Evolutionary conservation across 2,329 filamentous ascomycete genomes (phyloP).

Genomic region (Monosporascus cannonballus): DNA sequence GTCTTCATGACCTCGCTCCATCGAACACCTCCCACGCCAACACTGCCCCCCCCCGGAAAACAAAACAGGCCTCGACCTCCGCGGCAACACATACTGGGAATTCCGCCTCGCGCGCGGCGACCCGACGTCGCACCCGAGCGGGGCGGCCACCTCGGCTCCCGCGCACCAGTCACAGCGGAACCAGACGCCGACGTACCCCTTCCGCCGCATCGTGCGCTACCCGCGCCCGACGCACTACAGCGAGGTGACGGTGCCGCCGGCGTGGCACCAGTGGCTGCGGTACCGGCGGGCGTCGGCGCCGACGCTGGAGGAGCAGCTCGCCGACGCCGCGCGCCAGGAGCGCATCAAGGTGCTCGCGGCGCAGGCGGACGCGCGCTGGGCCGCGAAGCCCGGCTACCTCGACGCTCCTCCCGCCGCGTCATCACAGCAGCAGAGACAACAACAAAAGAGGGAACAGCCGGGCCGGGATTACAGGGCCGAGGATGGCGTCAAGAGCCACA

Average conservation of each 20-base stretch:
- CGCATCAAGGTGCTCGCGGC: conserved; percentile 52
- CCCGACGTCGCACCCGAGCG: conserved; percentile 1
- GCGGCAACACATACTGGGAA: conserved; percentile 65
- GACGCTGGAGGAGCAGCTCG: conserved; percentile 48
- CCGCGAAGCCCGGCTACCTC: conserved; percentile 43
- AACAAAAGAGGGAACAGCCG: conserved; percentile 9
- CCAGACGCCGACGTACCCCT: conserved; percentile 33
- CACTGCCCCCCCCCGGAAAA: background rate
- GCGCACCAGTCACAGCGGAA: conserved; percentile 1
- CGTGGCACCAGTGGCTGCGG: conserved; percentile 66
- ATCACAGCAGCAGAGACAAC: conserved; percentile 30
- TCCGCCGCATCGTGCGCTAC: conserved; percentile 58
- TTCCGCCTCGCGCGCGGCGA: conserved; percentile 47
- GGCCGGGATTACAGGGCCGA: conserved; percentile 7
- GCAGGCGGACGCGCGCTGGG: conserved; percentile 59
- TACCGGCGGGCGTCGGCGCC: conserved; percentile 51
- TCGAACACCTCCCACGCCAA: background rate
- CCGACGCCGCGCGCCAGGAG: conserved; percentile 46
- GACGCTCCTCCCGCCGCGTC: conserved; percentile 5
- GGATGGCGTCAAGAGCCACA: conserved; percentile 2
- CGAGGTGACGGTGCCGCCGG: conserved; percentile 51
- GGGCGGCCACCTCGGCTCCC: background rate
- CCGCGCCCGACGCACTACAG: conserved; percentile 47
- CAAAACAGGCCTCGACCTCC: conserved; percentile 52
- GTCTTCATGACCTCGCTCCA: background rate